These are phyloP conservation scores for Colletotrichum spaethianum DNA, from an alignment of 2,329 filamentous ascomycete species.

Conservation along the genomic window DNA sequence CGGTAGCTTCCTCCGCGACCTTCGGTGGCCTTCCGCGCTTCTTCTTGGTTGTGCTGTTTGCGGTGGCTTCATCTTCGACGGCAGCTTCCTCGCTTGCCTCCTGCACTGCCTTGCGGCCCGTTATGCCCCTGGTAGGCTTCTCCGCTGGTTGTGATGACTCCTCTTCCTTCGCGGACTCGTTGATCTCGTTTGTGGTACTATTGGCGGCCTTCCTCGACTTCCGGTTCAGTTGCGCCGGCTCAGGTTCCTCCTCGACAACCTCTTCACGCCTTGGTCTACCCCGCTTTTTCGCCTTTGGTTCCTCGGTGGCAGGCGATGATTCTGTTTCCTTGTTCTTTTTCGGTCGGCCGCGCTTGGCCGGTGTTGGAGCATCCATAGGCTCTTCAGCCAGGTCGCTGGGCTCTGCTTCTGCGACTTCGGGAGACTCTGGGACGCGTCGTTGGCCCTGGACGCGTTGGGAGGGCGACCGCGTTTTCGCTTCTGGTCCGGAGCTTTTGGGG, in stretches of 20 bases:
- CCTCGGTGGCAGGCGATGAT: not conserved
- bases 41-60: conserved; percentile 2
- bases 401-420: conserved; percentile 39
- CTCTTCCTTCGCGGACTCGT: not conserved
- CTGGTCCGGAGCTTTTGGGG: conserved; percentile 45
- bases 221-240: conserved; percentile 14
- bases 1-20: not conserved
- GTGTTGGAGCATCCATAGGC: conserved; percentile 44
- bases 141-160: not conserved
- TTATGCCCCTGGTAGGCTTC: not conserved
- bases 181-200: not conserved
- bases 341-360: conserved; percentile 48
- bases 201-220: not conserved
- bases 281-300: conserved; percentile 21
- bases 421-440: conserved; percentile 46
- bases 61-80: conserved; percentile 1
- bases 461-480: conserved; percentile 62
- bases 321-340: conserved; percentile 19
- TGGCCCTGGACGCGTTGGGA: conserved; percentile 56
- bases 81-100: conserved; percentile 4
- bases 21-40: conserved; percentile 18
- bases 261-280: conserved; percentile 29
- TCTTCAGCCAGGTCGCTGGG: conserved; percentile 30
- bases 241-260: conserved; percentile 1
- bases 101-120: conserved; percentile 11